Conservation (phyloP, 2,329 filamentous ascomycete genomes). For the Aspergillus ibericus region DNA sequence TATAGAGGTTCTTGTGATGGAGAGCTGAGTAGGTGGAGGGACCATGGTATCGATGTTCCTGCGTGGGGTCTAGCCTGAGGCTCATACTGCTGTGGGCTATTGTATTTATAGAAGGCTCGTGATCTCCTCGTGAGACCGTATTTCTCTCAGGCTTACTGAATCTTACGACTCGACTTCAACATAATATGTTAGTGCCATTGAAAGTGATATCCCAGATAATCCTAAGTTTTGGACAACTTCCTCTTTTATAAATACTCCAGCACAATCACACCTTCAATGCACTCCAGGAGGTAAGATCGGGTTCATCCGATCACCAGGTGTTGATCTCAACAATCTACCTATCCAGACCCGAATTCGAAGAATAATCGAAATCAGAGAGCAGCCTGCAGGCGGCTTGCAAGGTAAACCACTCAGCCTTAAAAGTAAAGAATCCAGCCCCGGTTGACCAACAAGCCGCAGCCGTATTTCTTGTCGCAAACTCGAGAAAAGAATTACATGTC, state of each 20-base stretch:
- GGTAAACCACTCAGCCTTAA: neutral
- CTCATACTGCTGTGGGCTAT: neutral
- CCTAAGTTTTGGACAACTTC: neutral
- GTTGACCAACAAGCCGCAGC: neutral
- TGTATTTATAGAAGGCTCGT: neutral
- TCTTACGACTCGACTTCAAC: neutral
- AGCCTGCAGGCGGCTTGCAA: neutral
- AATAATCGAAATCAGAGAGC: neutral
- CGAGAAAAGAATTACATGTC: constrained; percentile 44
- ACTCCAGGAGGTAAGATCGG: neutral
- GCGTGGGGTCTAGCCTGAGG: neutral
- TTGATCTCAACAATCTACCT: neutral
- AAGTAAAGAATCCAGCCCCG: neutral
- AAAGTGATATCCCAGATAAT: neutral
- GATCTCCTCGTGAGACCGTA: neutral
- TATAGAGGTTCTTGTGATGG: no score
- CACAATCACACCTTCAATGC: neutral
- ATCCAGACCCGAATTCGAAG: neutral
- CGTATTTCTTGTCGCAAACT: neutral
- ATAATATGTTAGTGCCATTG: neutral
- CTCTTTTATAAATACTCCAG: neutral
- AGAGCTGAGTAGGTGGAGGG: no score
- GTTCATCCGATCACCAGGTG: neutral
- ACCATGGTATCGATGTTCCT: neutral
- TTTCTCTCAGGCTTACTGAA: neutral